phyloP scores from a whole-genome alignment of 1,284 basidiomycete genomes.

The Tilletia walkeri region DNA sequence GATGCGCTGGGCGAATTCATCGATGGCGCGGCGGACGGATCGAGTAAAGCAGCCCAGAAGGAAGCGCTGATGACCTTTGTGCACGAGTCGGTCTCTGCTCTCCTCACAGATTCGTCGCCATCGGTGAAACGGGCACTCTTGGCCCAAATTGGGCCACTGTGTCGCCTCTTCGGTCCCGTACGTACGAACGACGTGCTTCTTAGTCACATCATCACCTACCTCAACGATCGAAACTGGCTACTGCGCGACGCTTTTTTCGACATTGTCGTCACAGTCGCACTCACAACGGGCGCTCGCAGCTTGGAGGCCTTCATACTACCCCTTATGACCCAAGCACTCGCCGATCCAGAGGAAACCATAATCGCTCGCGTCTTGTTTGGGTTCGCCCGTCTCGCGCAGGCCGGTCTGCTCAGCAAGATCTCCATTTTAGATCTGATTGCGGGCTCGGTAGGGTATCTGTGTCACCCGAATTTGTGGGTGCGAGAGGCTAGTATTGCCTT shows the following conservation, averaged over 20 bases:
- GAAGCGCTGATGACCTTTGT: constrained; percentile 80
- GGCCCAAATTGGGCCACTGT: constrained; percentile 77
- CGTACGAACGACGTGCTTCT: constrained; percentile 91
- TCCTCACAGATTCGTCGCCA: constrained; percentile 62
- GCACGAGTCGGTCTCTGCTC: constrained; percentile 80
- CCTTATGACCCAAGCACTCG: constrained; percentile 78
- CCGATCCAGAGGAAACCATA: constrained; percentile 90
- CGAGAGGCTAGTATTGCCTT: constrained; percentile 88
- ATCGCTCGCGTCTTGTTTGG: constrained; percentile 81
- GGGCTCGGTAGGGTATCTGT: constrained; percentile 79
- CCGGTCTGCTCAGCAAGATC: constrained; percentile 68
- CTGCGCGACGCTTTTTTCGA: constrained; percentile 90
- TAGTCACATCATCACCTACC: constrained; percentile 96
- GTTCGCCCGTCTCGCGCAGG: constrained; percentile 78
- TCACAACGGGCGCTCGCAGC: constrained; percentile 53
- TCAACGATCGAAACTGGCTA: constrained; percentile 90
- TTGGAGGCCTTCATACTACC: constrained; percentile 76
- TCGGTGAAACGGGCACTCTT: constrained; percentile 64
- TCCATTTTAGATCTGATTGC: constrained; percentile 92
- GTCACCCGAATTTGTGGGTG: constrained; percentile 96
- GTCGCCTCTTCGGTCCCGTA: constrained; percentile 86
- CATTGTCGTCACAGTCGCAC: constrained; percentile 86
- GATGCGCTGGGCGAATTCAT: constrained; percentile 67
- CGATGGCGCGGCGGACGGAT: constrained; percentile 33
- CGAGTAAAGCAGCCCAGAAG: constrained; percentile 36